Base-by-base conservation (phyloP, 257 asterid species). In the Eustoma russellianum region DNA sequence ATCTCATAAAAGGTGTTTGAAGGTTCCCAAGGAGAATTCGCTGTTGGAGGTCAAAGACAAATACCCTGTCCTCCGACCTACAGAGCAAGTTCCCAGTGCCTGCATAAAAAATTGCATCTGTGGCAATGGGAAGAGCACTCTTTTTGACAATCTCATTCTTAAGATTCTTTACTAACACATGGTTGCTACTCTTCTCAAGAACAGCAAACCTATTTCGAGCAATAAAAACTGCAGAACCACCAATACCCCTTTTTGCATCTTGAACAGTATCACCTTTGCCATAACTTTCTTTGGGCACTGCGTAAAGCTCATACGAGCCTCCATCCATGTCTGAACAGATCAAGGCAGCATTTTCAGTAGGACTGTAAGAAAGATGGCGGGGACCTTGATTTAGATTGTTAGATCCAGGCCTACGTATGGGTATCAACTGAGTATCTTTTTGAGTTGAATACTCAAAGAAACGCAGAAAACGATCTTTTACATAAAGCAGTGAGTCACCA, bases 161-260 rank as follows among this genome's bases (percentile, higher is more conserved):
- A 52, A 86, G 67, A 68, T 83, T 86, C 79, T 83, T 86, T 30
- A 90, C 89, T 50, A 79, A 52, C 43, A 74, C 92, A 64, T 82
- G 86, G 65, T 84, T 84, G 74, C 68, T 79, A 76, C 81, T 74
- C 77, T 83, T 90, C 66, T 83, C 93, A 19, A 90, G 94, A 65
- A 86, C 96, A 14, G 98, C 98, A 74, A 87, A 84, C 69, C 92
- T 77, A 60, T 91, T 86, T 46, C 94, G 78, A 66, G 95, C 92
- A 33, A 91, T 71, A 62, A 91, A 91, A 66, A 87, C 91, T 2
- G 98, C 94, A 4, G 94, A 86, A 13, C 89, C 91, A 33, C 95
- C 96, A 43, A 50, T 33, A 54, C 96, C 95, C 70, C 83, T 77
- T 76, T 77, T 90, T 44, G 98, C 85, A 45, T 84, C 96, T 60